Evolutionary conservation across 176 grass and related monocot species (phyloP).

Genomic region (Olyra latifolia): DNA sequence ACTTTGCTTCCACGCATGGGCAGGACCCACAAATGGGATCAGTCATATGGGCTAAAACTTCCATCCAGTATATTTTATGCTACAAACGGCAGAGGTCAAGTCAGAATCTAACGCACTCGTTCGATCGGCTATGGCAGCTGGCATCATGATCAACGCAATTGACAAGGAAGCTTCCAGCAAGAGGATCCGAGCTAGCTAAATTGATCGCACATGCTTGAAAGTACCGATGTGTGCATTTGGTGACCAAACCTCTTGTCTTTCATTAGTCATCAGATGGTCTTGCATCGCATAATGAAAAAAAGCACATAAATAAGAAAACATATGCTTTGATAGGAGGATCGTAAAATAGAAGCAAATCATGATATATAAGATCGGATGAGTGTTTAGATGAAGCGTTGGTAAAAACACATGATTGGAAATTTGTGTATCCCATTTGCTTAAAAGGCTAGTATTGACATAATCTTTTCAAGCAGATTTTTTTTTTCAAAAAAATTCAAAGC

Average conservation of each 20-base stretch:
- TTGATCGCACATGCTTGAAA: neutral
- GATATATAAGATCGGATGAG: too few relatives aligned
- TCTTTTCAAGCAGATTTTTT: too few relatives aligned
- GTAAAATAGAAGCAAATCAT: too few relatives aligned
- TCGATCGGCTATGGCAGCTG: neutral
- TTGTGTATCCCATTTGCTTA: too few relatives aligned
- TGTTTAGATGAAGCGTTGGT: too few relatives aligned
- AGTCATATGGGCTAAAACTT: neutral
- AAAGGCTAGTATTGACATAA: too few relatives aligned
- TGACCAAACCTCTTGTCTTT: constrained; percentile 13
- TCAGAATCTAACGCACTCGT: neutral
- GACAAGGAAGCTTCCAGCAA: neutral
- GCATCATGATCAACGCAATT: neutral
- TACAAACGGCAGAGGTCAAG: neutral
- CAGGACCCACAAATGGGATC: neutral
- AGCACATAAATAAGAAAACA: too few relatives aligned
- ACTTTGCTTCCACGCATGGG: neutral
- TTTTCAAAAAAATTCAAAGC: too few relatives aligned
- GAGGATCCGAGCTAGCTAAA: neutral
- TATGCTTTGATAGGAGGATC: too few relatives aligned
- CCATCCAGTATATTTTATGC: neutral
- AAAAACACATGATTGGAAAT: too few relatives aligned
- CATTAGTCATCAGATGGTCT: neutral
- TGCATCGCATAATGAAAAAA: too few relatives aligned
- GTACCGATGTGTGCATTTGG: neutral